These are phyloP conservation scores for Acrocalymma vagum DNA, from an alignment of 2,329 filamentous ascomycete genomes.

Conservation along the genomic window DNA sequence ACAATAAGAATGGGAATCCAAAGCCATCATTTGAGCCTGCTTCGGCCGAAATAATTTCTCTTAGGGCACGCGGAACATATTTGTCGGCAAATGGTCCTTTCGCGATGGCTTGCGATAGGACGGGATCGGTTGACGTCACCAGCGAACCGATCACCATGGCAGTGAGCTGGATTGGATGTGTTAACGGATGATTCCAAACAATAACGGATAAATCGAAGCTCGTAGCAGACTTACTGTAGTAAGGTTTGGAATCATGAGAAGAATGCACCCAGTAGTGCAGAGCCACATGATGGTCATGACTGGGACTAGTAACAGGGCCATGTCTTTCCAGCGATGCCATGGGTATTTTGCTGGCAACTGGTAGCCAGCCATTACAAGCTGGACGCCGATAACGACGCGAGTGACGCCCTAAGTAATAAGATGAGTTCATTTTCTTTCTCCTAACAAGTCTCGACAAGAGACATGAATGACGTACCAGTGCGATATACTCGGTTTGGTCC, in stretches of 20 bases:
- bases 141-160: constrained; percentile 66
- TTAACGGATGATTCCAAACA: too few relatives aligned
- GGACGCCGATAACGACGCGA: constrained; percentile 67
- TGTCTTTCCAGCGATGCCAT: constrained; percentile 57
- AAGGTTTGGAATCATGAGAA: constrained; percentile 63
- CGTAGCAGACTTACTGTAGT: too few relatives aligned
- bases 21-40: constrained; percentile 69
- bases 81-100: constrained; percentile 69
- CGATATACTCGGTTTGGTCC: constrained; percentile 45
- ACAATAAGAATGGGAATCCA: constrained; percentile 65
- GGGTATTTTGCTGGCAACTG: constrained; percentile 66
- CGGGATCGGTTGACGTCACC: constrained; percentile 67
- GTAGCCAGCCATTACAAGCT: constrained; percentile 68
- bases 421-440: background rate
- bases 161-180: too few relatives aligned
- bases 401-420: constrained; percentile 51
- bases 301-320: constrained; percentile 63
- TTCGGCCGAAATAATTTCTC: constrained; percentile 68
- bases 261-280: constrained; percentile 62
- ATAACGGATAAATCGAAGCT: too few relatives aligned
- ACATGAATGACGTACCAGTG: constrained; percentile 40
- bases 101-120: constrained; percentile 68
- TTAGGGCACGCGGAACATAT: constrained; percentile 63
- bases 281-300: constrained; percentile 70
- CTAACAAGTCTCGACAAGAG: too few relatives aligned